phyloP scores from a whole-genome alignment of 164 flowering plant species.

The Umbilicus rupestris region DNA sequence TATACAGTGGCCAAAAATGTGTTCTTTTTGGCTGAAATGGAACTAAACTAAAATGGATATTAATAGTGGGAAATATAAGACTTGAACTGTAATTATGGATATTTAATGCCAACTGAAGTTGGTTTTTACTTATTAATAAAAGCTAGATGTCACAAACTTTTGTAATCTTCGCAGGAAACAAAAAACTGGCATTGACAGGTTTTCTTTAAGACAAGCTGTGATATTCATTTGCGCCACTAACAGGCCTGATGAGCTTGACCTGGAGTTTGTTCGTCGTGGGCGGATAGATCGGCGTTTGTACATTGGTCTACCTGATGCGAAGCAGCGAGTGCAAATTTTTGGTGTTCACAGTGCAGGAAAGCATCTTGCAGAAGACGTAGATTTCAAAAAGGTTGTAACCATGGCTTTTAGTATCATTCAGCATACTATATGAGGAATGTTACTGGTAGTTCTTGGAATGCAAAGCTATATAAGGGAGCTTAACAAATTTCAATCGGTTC shows the following conservation, averaged over 20 bases:
- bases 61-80: not conserved
- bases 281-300: conserved; percentile 90
- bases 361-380: conserved; percentile 73
- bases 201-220: conserved; percentile 83
- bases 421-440: not conserved
- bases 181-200: conserved; percentile 79
- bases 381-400: conserved; percentile 54
- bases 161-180: conserved; percentile 46
- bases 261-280: conserved; percentile 79
- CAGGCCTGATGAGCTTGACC: conserved; percentile 88
- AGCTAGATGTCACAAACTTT: not conserved
- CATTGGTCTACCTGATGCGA: conserved; percentile 89
- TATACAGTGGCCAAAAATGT: no score
- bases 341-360: conserved; percentile 82
- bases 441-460: not conserved
- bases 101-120: not conserved
- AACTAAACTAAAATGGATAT: not conserved
- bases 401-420: not conserved
- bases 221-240: conserved; percentile 97
- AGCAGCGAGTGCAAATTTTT: conserved; percentile 85
- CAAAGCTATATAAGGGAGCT: not conserved
- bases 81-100: not conserved
- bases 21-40: not conserved
- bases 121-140: not conserved
- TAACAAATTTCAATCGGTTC: not conserved